Percentiles rank a stretch among this genome's conserved stretches.
Evolutionary conservation across 1,284 basidiomycete genomes (phyloP).

Genomic region (Puccinia coronata): DNA sequence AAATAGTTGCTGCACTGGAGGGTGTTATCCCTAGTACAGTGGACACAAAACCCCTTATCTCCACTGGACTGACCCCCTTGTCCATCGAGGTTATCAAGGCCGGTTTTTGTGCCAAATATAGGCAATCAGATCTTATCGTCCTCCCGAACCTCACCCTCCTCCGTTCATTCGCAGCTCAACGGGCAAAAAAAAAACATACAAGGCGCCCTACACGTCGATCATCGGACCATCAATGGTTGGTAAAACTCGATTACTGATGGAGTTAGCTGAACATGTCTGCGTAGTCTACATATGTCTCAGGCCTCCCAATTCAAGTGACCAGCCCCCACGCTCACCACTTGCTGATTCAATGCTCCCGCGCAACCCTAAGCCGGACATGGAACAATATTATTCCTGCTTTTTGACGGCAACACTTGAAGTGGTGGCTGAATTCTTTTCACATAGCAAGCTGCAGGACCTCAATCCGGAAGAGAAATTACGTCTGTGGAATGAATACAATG

Average conservation of each 20-base stretch:
- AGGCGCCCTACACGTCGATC: constrained; percentile 3
- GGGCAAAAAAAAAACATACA: not conserved
- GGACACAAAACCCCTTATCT: no score
- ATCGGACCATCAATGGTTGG: constrained; percentile 2
- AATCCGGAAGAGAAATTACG: not conserved
- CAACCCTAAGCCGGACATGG: not conserved
- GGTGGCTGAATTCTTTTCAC: not conserved
- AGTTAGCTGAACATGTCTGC: not conserved
- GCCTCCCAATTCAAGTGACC: not conserved
- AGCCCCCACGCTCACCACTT: not conserved
- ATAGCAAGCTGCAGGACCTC: not conserved
- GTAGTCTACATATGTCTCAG: constrained; percentile 10
- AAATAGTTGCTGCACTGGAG: no score
- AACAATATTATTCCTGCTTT: not conserved
- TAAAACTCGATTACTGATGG: constrained; percentile 11
- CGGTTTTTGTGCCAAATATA: no score
- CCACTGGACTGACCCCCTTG: no score
- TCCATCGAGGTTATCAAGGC: no score
- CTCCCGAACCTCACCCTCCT: not conserved
- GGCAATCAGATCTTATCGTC: constrained; percentile 3
- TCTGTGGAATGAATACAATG: not conserved
- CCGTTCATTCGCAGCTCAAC: not conserved
- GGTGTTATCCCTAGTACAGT: no score
- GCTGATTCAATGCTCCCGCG: not conserved
- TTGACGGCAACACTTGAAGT: not conserved